Conservation (phyloP, 164 flowering plant genomes). For the Vitis rotundifolia region DNA sequence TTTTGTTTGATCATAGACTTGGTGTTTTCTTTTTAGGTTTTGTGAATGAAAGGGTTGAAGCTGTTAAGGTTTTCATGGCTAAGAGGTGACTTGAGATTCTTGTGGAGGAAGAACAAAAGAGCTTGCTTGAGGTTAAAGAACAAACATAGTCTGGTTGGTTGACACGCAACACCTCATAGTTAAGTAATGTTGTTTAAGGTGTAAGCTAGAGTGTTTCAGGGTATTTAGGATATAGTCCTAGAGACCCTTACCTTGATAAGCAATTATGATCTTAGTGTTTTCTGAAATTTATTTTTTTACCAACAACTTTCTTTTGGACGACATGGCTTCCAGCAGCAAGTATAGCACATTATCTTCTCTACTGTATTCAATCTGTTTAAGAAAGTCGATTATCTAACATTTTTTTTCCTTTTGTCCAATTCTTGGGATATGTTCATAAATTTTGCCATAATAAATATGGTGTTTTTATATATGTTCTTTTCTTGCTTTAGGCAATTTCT, state of each 20-base stretch:
- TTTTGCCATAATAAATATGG: not conserved
- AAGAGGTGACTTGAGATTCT: not conserved
- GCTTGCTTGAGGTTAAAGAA: not conserved
- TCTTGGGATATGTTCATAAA: not conserved
- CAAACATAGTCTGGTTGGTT: constrained; percentile 58
- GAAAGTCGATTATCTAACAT: not conserved
- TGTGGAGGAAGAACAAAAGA: not conserved
- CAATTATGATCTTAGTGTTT: constrained; percentile 42
- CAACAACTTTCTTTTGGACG: not conserved
- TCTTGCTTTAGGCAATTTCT: not conserved
- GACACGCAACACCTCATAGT: constrained; percentile 77
- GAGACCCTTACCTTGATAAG: constrained; percentile 73
- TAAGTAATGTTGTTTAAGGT: constrained; percentile 44
- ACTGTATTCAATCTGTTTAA: not conserved
- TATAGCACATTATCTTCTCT: not conserved
- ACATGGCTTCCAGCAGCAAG: not conserved
- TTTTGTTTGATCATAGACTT: not conserved
- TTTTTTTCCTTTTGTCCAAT: not conserved
- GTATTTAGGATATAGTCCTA: constrained; percentile 43
- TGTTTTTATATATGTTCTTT: not conserved
- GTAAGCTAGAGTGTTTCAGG: constrained; percentile 47
- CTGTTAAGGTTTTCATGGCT: not conserved
- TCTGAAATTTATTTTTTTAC: not conserved
- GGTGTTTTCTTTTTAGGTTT: not conserved
- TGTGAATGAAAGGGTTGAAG: not conserved